Evolutionary conservation across 306 rosid species (phyloP).

Genomic region (apple (Malus domestica)): ASM211411v1 NC_041803.1:42405501-42406000

Average conservation of each 20-base stretch:
- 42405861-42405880: no score
- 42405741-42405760: not conserved
- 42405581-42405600: not conserved
- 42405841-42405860: not conserved
- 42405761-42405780: not conserved
- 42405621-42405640: not conserved
- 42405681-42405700: not conserved
- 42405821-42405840: not conserved
- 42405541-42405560: not conserved
- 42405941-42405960: not conserved
- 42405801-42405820: not conserved
- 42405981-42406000: not conserved
- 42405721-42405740: not conserved
- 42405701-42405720: not conserved
- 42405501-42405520: not conserved
- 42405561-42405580: not conserved
- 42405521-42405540: not conserved
- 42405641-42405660: conserved; percentile 7
- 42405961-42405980: not conserved
- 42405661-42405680: not conserved
- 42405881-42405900: not conserved
- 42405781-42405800: not conserved
- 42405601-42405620: not conserved
- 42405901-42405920: not conserved
- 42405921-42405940: no score